Evolutionary conservation across 1,284 basidiomycete species (phyloP), one percentile per base, ranked within the genome.

Genomic region (Tilletia caries): DNA sequence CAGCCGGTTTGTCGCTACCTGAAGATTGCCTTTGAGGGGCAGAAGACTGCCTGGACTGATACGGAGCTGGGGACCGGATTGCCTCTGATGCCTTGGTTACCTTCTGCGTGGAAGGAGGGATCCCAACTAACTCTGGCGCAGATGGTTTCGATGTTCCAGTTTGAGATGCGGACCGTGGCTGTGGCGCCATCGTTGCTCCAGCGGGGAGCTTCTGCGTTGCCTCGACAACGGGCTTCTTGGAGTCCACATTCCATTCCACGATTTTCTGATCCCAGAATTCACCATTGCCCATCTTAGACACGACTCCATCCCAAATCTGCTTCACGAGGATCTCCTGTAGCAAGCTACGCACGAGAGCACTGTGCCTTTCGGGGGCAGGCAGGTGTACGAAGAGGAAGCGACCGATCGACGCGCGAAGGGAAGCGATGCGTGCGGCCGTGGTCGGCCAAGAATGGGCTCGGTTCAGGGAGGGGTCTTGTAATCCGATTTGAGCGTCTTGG

Each of bases 201-300:
- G 20, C 48, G 12, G 48, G 20, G 12, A 50, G 6, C 12, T 6
- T 41, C 10, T 6, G 10, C 8, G 37, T 41, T 15, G 37, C 37
- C 15, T 41, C 37, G 15, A 15, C 8, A 15, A 41, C 37, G 15
- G 37, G 37, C 41, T 41, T 50, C 58, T 65, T 44, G 12, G 25
- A n/a, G 29, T 69, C 29, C 37, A 75, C 73, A 10, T 71, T 74
- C 70, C 68, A 76, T 52, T 77, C 68, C 5, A 80, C 74, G 29
- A 80, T 78, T 67, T 76, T 72, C 18, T 70, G 72, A 46, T 80
- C 79, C 67, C 79, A 75, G 37, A 78, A 80, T 66, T 80, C 79
- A 4, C 77, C 77, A 34, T 79, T 74, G 23, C 77, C 75, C 32
- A 78, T 70, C 60, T 71, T 74, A 37, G 73, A 71, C n/a, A 76